phyloP scores from a whole-genome alignment of 352 stramenopile species.

The Globisporangium irregulare region DNA sequence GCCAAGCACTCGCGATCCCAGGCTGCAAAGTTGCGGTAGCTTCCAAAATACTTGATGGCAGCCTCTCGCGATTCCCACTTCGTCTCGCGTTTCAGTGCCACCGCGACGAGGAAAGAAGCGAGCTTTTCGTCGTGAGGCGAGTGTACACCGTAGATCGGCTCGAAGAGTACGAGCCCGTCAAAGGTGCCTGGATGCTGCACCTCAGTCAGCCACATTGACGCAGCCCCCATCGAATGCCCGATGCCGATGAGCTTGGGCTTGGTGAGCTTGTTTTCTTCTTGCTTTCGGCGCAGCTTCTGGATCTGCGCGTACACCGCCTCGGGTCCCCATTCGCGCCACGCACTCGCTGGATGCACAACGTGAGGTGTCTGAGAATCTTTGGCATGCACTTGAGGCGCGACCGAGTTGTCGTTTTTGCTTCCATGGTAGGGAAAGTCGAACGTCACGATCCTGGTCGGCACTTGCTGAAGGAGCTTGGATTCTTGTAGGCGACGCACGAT shows the following conservation, averaged over 20 bases:
- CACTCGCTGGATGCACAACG: conserved; percentile 33
- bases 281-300: conserved; percentile 2
- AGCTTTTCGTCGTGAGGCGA: neutral
- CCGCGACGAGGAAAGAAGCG: conserved; percentile 33
- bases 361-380: conserved; percentile 14
- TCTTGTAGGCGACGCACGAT: conserved; percentile 34
- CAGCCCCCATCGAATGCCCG: conserved; percentile 47
- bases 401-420: conserved; percentile 31
- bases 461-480: conserved; percentile 26
- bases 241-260: conserved; percentile 39
- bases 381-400: conserved; percentile 15
- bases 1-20: conserved; percentile 30
- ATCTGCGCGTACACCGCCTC: conserved; percentile 30
- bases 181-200: conserved; percentile 39
- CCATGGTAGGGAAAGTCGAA: conserved; percentile 60
- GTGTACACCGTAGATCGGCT: conserved; percentile 28
- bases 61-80: conserved; percentile 28
- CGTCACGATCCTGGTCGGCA: conserved; percentile 17
- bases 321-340: neutral
- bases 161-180: conserved; percentile 43
- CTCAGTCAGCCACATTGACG: conserved; percentile 36
- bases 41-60: conserved; percentile 20
- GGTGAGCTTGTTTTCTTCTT: neutral
- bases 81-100: conserved; percentile 25
- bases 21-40: conserved; percentile 27